A percentile compares a stretch with the other conserved stretches of the same genome.
Evolutionary conservation across 2,329 filamentous ascomycete species (phyloP).

Genomic region (Colletotrichum plurivorum): DNA sequence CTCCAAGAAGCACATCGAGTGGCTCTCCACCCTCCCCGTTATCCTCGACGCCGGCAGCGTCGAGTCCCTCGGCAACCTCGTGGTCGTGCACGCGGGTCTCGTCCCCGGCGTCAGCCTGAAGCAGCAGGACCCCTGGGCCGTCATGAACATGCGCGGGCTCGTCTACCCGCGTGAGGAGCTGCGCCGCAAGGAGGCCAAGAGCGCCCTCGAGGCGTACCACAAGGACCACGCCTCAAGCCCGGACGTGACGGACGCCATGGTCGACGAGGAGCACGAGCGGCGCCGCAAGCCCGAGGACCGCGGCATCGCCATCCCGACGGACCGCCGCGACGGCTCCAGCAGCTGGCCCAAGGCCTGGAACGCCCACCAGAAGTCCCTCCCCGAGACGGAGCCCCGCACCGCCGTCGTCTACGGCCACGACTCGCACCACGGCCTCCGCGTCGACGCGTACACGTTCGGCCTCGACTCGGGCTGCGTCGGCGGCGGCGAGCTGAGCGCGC

Average conservation of each 20-base stretch:
- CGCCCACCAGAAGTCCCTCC: constrained; percentile 57
- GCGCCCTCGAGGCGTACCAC: constrained; percentile 36
- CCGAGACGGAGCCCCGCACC: constrained; percentile 64
- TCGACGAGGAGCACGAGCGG: constrained; percentile 40
- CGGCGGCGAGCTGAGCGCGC: constrained; percentile 81
- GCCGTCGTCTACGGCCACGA: constrained; percentile 90
- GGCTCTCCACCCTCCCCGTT: constrained; percentile 81
- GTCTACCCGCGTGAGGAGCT: constrained; percentile 64
- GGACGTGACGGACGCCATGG: constrained; percentile 33
- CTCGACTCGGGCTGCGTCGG: constrained; percentile 87
- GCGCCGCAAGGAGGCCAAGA: constrained; percentile 53
- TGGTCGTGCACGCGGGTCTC: constrained; percentile 89
- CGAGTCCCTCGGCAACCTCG: constrained; percentile 62
- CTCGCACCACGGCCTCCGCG: constrained; percentile 75
- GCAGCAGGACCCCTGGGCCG: constrained; percentile 81
- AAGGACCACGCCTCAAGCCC: constrained; percentile 38
- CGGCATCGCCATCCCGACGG: constrained; percentile 53
- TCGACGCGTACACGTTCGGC: constrained; percentile 81
- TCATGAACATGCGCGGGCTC: constrained; percentile 94
- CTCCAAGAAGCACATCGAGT: constrained; percentile 72
- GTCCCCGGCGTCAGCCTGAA: constrained; percentile 81
- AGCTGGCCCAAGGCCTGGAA: constrained; percentile 79
- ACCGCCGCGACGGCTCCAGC: constrained; percentile 64
- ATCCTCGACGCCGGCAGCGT: constrained; percentile 81
- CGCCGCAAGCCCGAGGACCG: constrained; percentile 45